These are phyloP conservation scores for Oropetium thomaeum DNA, from an alignment of 176 grass and related monocot species.

Conservation along the genomic window DNA sequence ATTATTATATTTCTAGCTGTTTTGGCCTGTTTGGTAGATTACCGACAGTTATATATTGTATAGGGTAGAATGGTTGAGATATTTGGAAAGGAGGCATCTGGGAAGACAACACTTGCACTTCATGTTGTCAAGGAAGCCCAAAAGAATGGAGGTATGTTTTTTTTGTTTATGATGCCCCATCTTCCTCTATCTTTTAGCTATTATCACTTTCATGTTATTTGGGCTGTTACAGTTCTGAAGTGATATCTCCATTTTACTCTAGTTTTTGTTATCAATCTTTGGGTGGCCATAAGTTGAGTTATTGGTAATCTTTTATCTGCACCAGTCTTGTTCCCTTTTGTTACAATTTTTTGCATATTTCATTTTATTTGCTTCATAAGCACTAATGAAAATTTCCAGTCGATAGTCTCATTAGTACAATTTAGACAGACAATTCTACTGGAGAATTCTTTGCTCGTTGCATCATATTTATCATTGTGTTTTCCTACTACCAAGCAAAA, in stretches of 20 bases:
- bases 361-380: constrained; percentile 11
- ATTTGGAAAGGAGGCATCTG: constrained; percentile 86
- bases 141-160: constrained; percentile 71
- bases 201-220: background rate
- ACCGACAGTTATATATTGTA: constrained; percentile 26
- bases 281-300: background rate
- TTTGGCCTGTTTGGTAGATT: constrained; percentile 13
- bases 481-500: background rate
- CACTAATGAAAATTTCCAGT: background rate
- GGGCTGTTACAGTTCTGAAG: background rate
- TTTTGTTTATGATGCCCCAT: constrained; percentile 3
- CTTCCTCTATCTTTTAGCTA: background rate
- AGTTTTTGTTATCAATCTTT: background rate
- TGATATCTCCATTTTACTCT: background rate
- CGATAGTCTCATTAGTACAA: background rate
- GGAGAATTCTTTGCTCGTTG: background rate
- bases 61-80: constrained; percentile 99
- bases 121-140: constrained; percentile 95
- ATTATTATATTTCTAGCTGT: constrained; percentile 1
- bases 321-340: background rate
- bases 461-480: background rate
- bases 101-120: constrained; percentile 95
- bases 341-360: background rate
- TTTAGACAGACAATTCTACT: background rate
- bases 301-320: background rate